Evolutionary conservation across 2,329 filamentous ascomycete genomes (phyloP), one percentile per base, ranked within the genome.

Genomic region (Alternaria metachromatica): DNA sequence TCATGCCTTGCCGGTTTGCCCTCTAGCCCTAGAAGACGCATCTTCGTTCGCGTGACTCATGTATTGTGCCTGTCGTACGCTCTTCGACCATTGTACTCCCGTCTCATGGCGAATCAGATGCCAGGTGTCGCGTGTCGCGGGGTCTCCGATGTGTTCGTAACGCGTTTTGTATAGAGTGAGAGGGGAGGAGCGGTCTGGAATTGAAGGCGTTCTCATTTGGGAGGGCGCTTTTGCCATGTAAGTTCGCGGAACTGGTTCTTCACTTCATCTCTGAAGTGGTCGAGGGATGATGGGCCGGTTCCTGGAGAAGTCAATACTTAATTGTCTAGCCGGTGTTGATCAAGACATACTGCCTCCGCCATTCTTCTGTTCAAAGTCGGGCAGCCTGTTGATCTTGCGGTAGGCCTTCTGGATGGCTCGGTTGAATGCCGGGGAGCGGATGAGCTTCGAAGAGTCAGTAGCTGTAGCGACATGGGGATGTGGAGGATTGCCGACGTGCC

Each of bases 381-480:
- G 82, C 51, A 85, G 69, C 30, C 79, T 75, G 65, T 84, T 80
- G 61, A 85, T 80, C 60, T 76, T 77, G 63, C 79, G 80, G 53
- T 87, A 86, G 12, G 85, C 80, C 60, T 81, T 82, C 23, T 84
- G 82, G 18, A 88, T 84, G 25, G 72, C 80, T 58, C 83, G 81
- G 70, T 88, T 87, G 79, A 88, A 89, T 37, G 81, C 74, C 3
- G 85, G 85, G 58, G 84, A 87, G 57, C 80, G 78, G 45, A 88
- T 81, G 58, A 89, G 83, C 81, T 86, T 59, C 48, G 37, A 2
- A 5, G 5, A 46, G 60, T 61, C 37, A 56, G 49, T 30, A 20
- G 20, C 46, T 7, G n/a, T 11, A 28, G 23, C 18, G 15, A 49
- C 43, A 18, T 25, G 25, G n/a, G 33, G 2, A 54, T 45, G 58